Evolutionary conservation across 2,329 filamentous ascomycete genomes (phyloP), one percentile per base, ranked within the genome.

Genomic region (Fragosphaeria purpurea): DNA sequence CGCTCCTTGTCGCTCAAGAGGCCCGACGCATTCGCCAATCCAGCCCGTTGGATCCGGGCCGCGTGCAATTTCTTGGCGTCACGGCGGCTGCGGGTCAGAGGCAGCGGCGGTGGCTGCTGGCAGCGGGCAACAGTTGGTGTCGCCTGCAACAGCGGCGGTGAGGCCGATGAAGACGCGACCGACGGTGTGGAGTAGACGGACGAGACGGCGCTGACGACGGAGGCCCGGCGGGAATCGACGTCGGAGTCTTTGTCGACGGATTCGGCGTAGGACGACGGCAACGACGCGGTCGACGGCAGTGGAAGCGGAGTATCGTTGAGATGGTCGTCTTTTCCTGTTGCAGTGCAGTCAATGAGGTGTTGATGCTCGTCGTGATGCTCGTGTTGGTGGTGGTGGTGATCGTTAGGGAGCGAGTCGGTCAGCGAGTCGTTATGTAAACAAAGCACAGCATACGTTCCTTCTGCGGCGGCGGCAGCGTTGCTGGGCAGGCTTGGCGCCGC

Each of bases 61-160:
- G 72, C 72, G 64, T 76, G 71, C 65, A 75, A 64, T 55, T 71
- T 69, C 62, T 72, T 67, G 59, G 72, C 71, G 67, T 74, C 65
- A 55, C 69, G 66, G 58, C 70, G 63, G 60, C 58, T 70, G 53
- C 70, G 66, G 49, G 65, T 57, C 43, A 61, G 53, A 48, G 63
- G 56, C 51, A 46, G 54, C 46, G 53, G 55, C 56, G 47, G 55
- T 35, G 54, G 55, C 50, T 56, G 53, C 44, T 44, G 59, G 7
- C 5, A 11, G 46, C 41, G 35, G 13, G 12, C 11, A 22, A 40
- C 11, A 31, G 41, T 39, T 44, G 46, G 33, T 10, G 38, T 32
- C 45, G 41, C n/a, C 6, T 39, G 32, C 10, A 32, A 47, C 11
- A 22, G 41, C 43, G 34, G 49, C 32, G 46, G 51, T 10, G 50